Conservation (phyloP, 345 rosid species). For the Hypericum androsaemum region DNA sequence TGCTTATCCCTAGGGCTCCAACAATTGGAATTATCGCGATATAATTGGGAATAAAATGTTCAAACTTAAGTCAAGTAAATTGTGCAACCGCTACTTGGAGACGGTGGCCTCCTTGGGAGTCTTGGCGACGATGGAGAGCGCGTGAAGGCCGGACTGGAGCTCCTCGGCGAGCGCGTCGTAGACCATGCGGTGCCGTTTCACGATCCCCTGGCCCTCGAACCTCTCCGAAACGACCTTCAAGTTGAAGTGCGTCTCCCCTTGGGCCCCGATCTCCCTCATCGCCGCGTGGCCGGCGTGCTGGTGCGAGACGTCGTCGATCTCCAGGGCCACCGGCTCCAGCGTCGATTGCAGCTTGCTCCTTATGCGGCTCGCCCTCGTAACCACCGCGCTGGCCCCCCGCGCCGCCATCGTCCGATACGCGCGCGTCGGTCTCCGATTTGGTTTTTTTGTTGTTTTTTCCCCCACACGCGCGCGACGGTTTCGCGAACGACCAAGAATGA, state of each 20-base stretch:
- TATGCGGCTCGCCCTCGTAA: neutral
- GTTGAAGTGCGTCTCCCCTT: slow-evolving; percentile 48
- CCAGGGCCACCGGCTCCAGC: slow-evolving; percentile 13
- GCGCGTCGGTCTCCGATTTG: no score
- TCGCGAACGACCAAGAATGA: no score
- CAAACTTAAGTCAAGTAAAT: no score
- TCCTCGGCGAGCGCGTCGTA: slow-evolving; percentile 44
- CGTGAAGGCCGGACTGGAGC: slow-evolving; percentile 43
- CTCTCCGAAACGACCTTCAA: slow-evolving; percentile 39
- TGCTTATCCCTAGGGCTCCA: no score
- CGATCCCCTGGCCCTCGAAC: slow-evolving; percentile 37
- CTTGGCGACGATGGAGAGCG: slow-evolving; percentile 51
- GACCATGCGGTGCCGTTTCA: slow-evolving; percentile 50
- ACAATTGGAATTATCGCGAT: no score
- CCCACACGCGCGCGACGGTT: no score
- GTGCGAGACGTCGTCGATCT: slow-evolving; percentile 62
- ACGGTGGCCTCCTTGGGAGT: slow-evolving; percentile 33
- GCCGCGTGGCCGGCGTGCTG: slow-evolving; percentile 70
- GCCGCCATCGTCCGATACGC: neutral
- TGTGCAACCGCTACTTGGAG: neutral
- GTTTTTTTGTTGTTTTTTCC: no score
- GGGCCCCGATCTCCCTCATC: slow-evolving; percentile 18
- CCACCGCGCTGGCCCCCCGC: neutral
- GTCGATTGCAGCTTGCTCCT: neutral
- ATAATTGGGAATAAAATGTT: no score